These are phyloP conservation scores for Cyclotella cryptica DNA, from an alignment of 108 stramenopile species.

Conservation along the genomic window DNA sequence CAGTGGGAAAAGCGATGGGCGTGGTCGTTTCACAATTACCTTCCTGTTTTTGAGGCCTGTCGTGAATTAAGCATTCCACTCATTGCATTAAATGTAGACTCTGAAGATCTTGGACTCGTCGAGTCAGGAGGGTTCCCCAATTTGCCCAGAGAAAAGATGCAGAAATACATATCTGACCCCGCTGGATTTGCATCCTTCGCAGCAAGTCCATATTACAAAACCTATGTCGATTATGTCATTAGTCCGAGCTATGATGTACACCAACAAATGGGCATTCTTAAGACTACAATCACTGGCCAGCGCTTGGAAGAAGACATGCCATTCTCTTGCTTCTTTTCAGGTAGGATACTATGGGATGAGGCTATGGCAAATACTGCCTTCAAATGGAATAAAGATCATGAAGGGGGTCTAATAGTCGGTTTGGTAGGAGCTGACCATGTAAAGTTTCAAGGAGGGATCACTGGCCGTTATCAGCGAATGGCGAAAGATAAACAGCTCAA, in stretches of 20 bases:
- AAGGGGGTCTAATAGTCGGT: conserved; percentile 67
- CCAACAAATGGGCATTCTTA: conserved; percentile 65
- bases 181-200: conserved; percentile 69
- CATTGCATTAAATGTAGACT: conserved; percentile 77
- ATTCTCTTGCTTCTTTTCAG: conserved; percentile 71
- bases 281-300: conserved; percentile 65
- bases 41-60: conserved; percentile 62
- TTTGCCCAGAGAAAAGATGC: conserved; percentile 41
- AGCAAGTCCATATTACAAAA: conserved; percentile 41
- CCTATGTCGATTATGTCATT: conserved; percentile 78
- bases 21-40: conserved; percentile 78
- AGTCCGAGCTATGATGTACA: conserved; percentile 71
- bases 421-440: conserved; percentile 84
- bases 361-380: conserved; percentile 71
- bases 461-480: conserved; percentile 67
- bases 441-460: conserved; percentile 74
- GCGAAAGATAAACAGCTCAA: conserved; percentile 34
- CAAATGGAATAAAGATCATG: conserved; percentile 59
- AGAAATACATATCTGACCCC: conserved; percentile 68
- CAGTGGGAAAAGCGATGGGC: conserved; percentile 78
- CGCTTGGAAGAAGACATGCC: conserved; percentile 68
- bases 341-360: conserved; percentile 86
- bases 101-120: conserved; percentile 71
- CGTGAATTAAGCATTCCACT: conserved; percentile 57
- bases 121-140: conserved; percentile 68